Evolutionary conservation across 805 yeast species (phyloP), one percentile per base, ranked within the genome.

Genomic region (Spathaspora passalidarum): DNA sequence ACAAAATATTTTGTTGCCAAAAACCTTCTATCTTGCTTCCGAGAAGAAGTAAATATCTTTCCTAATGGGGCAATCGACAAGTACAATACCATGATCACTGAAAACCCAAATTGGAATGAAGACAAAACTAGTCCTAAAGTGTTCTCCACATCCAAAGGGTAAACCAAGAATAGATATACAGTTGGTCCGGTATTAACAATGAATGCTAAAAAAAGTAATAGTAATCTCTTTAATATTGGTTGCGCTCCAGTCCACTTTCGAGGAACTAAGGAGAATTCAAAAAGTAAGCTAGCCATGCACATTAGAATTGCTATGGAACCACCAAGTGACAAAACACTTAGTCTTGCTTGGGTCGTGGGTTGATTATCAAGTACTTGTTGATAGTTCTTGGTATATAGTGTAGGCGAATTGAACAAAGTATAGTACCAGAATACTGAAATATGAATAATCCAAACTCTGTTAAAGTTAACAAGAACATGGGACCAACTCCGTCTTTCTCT

Each of bases 361-460:
- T 76, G 77, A 57, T 79, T 83, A 55, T 86, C 76, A 39, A 71
- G 52, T 5, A 69, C 58, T 34, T 78, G 80, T 42, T 68, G 68
- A 56, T 84, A 86, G 44, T 78, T 66, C 32, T 66, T 65, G 0
- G 89, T 83, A 60, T 84, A 87, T 22, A 88, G 66, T 0, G 86
- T 76, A 1, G 87, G 82, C 0, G 90, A 71, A 59, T 88, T 86
- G 59, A 76, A 78, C 38, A 83, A 61, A 0, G 90, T 84, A 57
- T 81, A 88, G 47, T 81, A 79, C 96, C 96, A 88, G 61, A 85
- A 88, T 26, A 81, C 69, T 1, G 88, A 73, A 34, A 82, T 68
- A 57, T 88, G 96, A 42, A 87, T 78, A 44, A 85, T 81, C 91
- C 92, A 86, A 44, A 86, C 80, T 46, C 96, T 68, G 61, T 84